A percentile compares a stretch with the other conserved stretches of the same genome.
phyloP scores from a whole-genome alignment of 2,329 filamentous ascomycete species.

The Colletotrichum cereale region DNA sequence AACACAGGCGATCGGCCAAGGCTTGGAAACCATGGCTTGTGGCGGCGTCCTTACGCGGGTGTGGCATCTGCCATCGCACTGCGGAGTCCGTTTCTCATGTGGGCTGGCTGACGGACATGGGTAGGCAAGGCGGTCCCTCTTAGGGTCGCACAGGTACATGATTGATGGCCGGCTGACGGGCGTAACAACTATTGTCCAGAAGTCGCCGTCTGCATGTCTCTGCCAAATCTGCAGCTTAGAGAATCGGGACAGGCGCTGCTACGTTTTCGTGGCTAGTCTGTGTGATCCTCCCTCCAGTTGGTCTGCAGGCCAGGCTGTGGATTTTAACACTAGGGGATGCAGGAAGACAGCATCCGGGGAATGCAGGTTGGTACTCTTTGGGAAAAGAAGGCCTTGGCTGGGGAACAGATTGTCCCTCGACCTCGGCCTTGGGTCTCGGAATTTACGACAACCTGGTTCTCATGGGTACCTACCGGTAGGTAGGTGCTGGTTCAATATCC shows the following conservation, averaged over 20 bases:
- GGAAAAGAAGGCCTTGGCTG: not conserved
- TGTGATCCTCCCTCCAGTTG: not conserved
- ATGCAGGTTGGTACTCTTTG: slow-evolving; percentile 16
- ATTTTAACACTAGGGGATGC: slow-evolving; percentile 30
- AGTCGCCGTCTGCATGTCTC: slow-evolving; percentile 30
- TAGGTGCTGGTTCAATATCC: slow-evolving; percentile 1
- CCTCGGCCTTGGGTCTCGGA: slow-evolving; percentile 29
- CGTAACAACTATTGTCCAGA: slow-evolving; percentile 7
- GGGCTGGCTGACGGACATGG: slow-evolving; percentile 26
- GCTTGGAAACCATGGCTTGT: slow-evolving; percentile 14
- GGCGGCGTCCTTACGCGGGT: slow-evolving; percentile 1
- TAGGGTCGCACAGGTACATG: not conserved
- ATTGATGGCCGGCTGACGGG: slow-evolving; percentile 24
- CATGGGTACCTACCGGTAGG: too few species aligned
- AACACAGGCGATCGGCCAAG: not conserved
- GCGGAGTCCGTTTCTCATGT: slow-evolving; percentile 19
- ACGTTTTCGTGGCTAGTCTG: slow-evolving; percentile 9
- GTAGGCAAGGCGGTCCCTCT: not conserved
- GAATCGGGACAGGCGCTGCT: slow-evolving; percentile 16
- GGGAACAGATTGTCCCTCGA: slow-evolving; percentile 3
- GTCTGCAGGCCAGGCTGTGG: slow-evolving; percentile 18
- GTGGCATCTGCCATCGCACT: not conserved
- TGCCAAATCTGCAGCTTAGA: slow-evolving; percentile 29
- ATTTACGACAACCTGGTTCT: slow-evolving; percentile 31
- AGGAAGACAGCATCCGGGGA: slow-evolving; percentile 38